Conservation (phyloP, 345 rosid genomes). For the Populus deltoides region DNA sequence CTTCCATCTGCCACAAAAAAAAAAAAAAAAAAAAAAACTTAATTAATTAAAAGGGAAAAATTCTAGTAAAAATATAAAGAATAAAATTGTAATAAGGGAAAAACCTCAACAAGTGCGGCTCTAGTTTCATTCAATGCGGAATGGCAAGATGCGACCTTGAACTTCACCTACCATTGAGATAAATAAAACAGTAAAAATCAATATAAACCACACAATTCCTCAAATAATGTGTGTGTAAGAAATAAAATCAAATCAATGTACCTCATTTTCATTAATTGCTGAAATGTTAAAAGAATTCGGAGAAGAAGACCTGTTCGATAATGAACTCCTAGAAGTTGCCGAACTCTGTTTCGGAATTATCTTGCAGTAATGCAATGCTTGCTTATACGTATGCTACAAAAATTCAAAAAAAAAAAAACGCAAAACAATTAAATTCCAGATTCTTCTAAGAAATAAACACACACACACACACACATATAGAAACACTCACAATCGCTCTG, state of each 20-base stretch:
- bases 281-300: constrained; percentile 67
- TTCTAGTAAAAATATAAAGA: neutral
- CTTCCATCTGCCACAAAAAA: constrained; percentile 58
- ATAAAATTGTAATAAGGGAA: constrained; percentile 13
- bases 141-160: constrained; percentile 92
- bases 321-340: constrained; percentile 57
- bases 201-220: neutral
- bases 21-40: constrained; percentile 5
- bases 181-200: neutral
- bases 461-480: neutral
- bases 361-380: constrained; percentile 75
- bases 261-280: constrained; percentile 86
- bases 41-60: neutral
- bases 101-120: constrained; percentile 86
- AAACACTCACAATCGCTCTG: constrained; percentile 73
- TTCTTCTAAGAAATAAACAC: neutral
- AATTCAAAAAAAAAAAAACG: constrained; percentile 4
- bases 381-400: constrained; percentile 71
- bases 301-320: constrained; percentile 71
- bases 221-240: neutral
- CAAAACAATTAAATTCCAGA: neutral
- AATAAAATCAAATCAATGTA: constrained; percentile 16
- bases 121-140: constrained; percentile 64
- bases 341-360: constrained; percentile 77
- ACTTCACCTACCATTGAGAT: constrained; percentile 57